Evolutionary conservation across 257 asterid genomes (phyloP), one percentile per base, ranked within the genome.

Genomic region (Dorcoceras hygrometricum): DNA sequence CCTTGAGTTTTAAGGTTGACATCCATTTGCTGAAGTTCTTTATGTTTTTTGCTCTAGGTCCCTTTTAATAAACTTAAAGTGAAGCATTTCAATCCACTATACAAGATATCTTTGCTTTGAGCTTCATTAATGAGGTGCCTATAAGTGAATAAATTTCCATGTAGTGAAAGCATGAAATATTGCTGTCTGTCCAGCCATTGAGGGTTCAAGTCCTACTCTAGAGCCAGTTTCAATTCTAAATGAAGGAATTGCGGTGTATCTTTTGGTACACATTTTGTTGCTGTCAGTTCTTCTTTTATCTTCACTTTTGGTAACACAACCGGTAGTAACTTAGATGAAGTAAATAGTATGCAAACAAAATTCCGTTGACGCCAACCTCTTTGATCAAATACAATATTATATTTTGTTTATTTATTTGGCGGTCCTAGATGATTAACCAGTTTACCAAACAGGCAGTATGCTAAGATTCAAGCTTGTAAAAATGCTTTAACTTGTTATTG

Each of bases 1-100:
- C 97, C 46, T 79, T 93, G 92, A 80, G 89, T 82, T 90, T 85
- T 81, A 90, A 86, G 99, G 99, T 90, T 71, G 63, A 77, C 51
- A 32, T 71, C 24, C 50, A 39, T 57, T 62, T 67, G 62, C 56
- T 9, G 32, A 5, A 54, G 6, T 25, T 24, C 43, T n/a, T 43
- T 66, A 8, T 73, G 76, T 70, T 5, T 66, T 56, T 61, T 9
- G 53, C 67, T 63, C 23, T 54, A 28, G 46, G 31, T 60, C 25
- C 55, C 55, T n/a, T 66, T 55, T 24, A 39, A 55, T 6, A 26
- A 19, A 62, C 53, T 55, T 27, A 24, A 43, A 31, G 20, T 58
- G 31, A 18, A 18, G 20, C 20, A 2, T 51, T 43, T 59, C 36
- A 29, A 12, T 57, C 50, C 20, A 56, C 23, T 57, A 24, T 18